Evolutionary conservation across 2,329 filamentous ascomycete species (phyloP).

Genomic region (Microcyclospora tardicrescens): DNA sequence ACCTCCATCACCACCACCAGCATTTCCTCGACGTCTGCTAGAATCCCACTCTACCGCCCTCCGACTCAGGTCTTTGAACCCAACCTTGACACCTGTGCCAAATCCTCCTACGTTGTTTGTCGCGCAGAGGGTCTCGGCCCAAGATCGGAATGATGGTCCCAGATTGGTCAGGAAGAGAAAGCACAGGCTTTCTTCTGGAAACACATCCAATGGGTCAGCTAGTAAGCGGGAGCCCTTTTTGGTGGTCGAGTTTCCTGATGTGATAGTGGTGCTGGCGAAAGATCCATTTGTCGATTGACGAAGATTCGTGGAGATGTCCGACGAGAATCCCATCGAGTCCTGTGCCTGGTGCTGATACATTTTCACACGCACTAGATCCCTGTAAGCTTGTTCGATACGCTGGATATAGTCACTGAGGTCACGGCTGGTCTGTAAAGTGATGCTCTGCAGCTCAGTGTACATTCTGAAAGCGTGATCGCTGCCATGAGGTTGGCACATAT

Average conservation of each 20-base stretch:
- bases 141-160: conserved; percentile 11
- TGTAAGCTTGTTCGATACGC: conserved; percentile 14
- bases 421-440: conserved; percentile 12
- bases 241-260: background rate
- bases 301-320: background rate
- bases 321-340: too few relatives aligned
- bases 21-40: too few relatives aligned
- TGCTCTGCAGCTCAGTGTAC: conserved; percentile 13
- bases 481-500: conserved; percentile 18
- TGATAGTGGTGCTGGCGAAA: background rate
- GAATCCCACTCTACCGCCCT: conserved; percentile 11
- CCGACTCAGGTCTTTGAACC: conserved; percentile 16
- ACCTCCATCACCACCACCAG: too few relatives aligned
- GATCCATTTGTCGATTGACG: background rate
- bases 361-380: conserved; percentile 15
- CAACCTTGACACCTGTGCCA: conserved; percentile 17
- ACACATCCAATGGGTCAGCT: conserved; percentile 2
- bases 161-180: conserved; percentile 20
- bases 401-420: conserved; percentile 16
- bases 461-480: conserved; percentile 15
- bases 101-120: conserved; percentile 22
- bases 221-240: conserved; percentile 5
- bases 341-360: background rate
- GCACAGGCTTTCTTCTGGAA: conserved; percentile 18
- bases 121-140: conserved; percentile 15